These are phyloP conservation scores for Ophiocordyceps polyrhachis-furcata DNA, from an alignment of 2,329 filamentous ascomycete species.

Conservation along the genomic window DNA sequence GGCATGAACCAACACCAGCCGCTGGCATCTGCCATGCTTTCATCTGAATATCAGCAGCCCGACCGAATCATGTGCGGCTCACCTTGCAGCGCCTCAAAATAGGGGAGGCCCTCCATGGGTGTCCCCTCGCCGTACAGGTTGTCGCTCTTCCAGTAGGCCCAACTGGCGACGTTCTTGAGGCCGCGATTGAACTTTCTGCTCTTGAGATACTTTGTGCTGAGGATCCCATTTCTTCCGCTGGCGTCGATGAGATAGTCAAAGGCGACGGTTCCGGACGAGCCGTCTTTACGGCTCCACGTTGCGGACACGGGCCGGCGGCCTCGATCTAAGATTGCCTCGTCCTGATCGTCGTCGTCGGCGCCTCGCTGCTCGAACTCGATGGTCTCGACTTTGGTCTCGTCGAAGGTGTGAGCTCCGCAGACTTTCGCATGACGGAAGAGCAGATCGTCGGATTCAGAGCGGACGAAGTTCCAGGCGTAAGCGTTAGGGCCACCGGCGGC, in stretches of 20 bases:
- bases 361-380: slow-evolving; percentile 12
- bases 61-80: neutral
- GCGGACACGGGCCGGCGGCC: slow-evolving; percentile 18
- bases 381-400: slow-evolving; percentile 15
- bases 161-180: slow-evolving; percentile 29
- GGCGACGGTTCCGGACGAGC: slow-evolving; percentile 17
- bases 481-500: slow-evolving; percentile 17
- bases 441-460: slow-evolving; percentile 25
- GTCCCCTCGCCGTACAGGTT: slow-evolving; percentile 16
- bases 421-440: slow-evolving; percentile 20
- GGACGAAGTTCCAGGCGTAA: slow-evolving; percentile 26
- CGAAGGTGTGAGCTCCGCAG: slow-evolving; percentile 21
- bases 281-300: slow-evolving; percentile 14
- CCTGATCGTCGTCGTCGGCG: neutral
- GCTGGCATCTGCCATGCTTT: slow-evolving; percentile 17
- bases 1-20: slow-evolving; percentile 33
- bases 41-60: neutral
- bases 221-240: slow-evolving; percentile 22
- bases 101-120: slow-evolving; percentile 16
- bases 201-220: slow-evolving; percentile 29
- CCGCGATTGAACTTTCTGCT: slow-evolving; percentile 26
- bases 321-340: slow-evolving; percentile 1
- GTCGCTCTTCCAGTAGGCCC: slow-evolving; percentile 26
- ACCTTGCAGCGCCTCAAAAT: slow-evolving; percentile 23
- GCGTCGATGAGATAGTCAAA: slow-evolving; percentile 32